These are phyloP conservation scores for Tetrapisispora arboricola DNA, from an alignment of 805 yeast species.

Conservation along the genomic window DNA sequence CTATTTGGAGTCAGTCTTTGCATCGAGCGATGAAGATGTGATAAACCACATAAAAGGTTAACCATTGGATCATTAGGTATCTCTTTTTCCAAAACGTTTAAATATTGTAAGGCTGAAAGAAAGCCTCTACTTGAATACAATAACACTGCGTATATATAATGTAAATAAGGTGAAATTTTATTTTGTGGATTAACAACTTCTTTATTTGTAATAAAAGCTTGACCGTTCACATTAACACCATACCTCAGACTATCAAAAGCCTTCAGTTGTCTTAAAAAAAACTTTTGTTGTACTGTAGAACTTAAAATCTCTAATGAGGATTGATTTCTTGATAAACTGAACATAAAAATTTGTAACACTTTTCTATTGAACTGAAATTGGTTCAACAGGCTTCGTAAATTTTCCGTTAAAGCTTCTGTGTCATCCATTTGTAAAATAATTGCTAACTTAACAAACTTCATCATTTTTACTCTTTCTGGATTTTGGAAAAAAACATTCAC, in stretches of 20 bases:
- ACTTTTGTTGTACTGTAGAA: constrained; percentile 80
- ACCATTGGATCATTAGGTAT: constrained; percentile 72
- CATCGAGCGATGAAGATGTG: constrained; percentile 83
- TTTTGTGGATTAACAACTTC: constrained; percentile 33
- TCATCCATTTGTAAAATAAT: constrained; percentile 44
- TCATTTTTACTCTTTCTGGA: constrained; percentile 45
- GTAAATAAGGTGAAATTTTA: constrained; percentile 53
- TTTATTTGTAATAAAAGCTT: constrained; percentile 59
- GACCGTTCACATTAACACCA: constrained; percentile 54
- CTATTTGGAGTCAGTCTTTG: constrained; percentile 81
- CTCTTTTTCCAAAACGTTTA: constrained; percentile 57
- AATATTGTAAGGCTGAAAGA: constrained; percentile 70
- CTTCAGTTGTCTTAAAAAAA: constrained; percentile 77
- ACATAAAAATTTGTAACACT: constrained; percentile 53
- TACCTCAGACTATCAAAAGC: constrained; percentile 66
- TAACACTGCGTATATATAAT: constrained; percentile 71
- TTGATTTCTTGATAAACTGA: constrained; percentile 49
- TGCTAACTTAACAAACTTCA: constrained; percentile 59
- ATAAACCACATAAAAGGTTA: constrained; percentile 61
- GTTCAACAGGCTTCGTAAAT: constrained; percentile 53
- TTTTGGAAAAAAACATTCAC: constrained; percentile 72
- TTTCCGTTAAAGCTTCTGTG: constrained; percentile 41
- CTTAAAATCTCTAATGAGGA: constrained; percentile 52
- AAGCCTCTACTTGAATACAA: constrained; percentile 76
- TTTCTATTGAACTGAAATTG: constrained; percentile 68